Evolutionary conservation across 2,329 filamentous ascomycete species (phyloP), one percentile per base, ranked within the genome.

Genomic region (Periconia macrospinosa): DNA sequence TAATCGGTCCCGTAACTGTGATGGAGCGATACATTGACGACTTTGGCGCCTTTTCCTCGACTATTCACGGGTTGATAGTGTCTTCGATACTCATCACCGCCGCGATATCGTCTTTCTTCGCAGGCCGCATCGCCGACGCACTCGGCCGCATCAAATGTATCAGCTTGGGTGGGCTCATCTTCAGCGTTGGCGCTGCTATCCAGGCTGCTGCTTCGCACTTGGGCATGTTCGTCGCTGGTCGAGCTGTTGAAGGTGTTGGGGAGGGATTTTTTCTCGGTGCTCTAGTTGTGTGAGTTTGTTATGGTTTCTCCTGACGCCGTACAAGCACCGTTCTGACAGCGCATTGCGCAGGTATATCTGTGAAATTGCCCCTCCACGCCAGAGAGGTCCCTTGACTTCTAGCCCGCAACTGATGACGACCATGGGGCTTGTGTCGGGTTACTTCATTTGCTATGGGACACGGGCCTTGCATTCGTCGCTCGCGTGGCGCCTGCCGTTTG

Each of bases 401-500:
- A 67, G 81, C 3, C 81, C 83, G 0, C 83, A 86, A 57, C 73
- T 86, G 46, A 63, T 83, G 43, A 76, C 77, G 2, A 79, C 78
- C 1, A 46, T 79, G 1, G 84, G 81, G 0, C 66, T 86, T 2
- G 79, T 79, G 6, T 42, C 75, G 0, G 85, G 85, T 0, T 87
- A 84, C 58, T 87, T 88, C 59, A 79, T 77, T 10, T 86, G 83
- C 66, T 87, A 86, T 57, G 83, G 81, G 8, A 74, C 79, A 0
- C 61, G 69, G 1, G 73, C 85, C 8, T 6, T 33, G 8, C 37
- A 68, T 1, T 53, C 51, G 1, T 79, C 78, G 2, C 65, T 82
- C 17, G 78, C 83, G 1, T 86, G 84, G 84, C 75, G 83, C 2
- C 66, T 82, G 0, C 84, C 85, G 0, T 86, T 81, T 50, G 70